Conservation (phyloP, 371 early-diverging fungal genomes). For the Rhizopus arrhizus region DNA sequence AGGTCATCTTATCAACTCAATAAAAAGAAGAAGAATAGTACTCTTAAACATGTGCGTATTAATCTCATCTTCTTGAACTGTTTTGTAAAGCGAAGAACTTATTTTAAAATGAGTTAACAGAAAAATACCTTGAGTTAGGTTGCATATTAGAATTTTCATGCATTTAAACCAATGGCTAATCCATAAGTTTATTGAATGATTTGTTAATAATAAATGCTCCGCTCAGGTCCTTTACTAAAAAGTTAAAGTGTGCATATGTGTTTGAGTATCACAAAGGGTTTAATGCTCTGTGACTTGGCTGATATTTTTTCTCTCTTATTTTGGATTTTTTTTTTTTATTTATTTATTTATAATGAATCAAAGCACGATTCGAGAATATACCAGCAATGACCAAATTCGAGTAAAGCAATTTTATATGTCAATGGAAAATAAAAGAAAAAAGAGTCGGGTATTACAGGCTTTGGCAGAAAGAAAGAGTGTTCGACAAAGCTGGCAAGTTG, state of each 20-base stretch:
- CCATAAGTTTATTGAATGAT: background rate
- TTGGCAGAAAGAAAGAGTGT: slow-evolving; percentile 15
- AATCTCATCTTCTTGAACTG: too few relatives aligned
- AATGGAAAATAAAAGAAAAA: slow-evolving; percentile 11
- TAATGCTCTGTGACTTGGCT: too few relatives aligned
- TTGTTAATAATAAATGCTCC: background rate
- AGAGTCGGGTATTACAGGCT: slow-evolving; percentile 9
- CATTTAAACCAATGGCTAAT: too few relatives aligned
- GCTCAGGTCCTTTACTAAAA: too few relatives aligned
- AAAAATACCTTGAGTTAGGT: too few relatives aligned
- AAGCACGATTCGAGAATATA: slow-evolving; percentile 19
- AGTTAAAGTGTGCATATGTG: too few relatives aligned
- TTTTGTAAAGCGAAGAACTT: too few relatives aligned
- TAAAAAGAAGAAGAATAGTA: too few relatives aligned
- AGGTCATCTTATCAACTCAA: too few relatives aligned
- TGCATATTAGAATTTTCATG: too few relatives aligned
- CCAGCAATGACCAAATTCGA: slow-evolving; percentile 8
- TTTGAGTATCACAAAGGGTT: background rate
- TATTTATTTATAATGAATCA: background rate
- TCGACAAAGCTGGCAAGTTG: slow-evolving; percentile 41
- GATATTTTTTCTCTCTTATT: background rate
- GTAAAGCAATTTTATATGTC: slow-evolving; percentile 17
- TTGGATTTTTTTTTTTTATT: background rate
- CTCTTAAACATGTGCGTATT: too few relatives aligned
- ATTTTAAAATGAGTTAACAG: too few relatives aligned